phyloP scores from a whole-genome alignment of 768 basidiomycete species.

The Boletellus ananas region DNA sequence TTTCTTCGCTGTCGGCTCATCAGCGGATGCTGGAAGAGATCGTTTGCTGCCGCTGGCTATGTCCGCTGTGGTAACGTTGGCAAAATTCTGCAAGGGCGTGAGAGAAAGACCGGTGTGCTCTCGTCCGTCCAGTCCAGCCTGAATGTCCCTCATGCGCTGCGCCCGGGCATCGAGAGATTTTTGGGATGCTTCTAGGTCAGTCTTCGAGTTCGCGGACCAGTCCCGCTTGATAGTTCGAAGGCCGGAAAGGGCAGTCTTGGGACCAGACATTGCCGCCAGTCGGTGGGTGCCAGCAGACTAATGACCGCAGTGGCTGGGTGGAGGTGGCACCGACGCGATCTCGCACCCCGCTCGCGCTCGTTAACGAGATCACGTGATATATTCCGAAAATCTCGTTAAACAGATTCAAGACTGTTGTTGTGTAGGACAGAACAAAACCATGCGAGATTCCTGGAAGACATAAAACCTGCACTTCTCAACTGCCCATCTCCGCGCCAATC shows the following conservation, averaged over 20 bases:
- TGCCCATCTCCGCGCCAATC: slow-evolving; percentile 56
- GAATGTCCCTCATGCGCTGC: slow-evolving; percentile 53
- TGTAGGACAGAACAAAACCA: slow-evolving; percentile 37
- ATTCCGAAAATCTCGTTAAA: neutral
- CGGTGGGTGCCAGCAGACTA: neutral
- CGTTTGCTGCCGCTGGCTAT: slow-evolving; percentile 34
- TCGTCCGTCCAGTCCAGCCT: slow-evolving; percentile 50
- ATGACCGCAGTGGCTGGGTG: neutral
- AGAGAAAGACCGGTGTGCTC: slow-evolving; percentile 22
- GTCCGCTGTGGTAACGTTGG: slow-evolving; percentile 14
- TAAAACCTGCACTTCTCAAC: slow-evolving; percentile 40
- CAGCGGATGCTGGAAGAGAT: slow-evolving; percentile 18
- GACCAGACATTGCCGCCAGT: slow-evolving; percentile 26
- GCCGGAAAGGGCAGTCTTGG: slow-evolving; percentile 49
- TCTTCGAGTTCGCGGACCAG: slow-evolving; percentile 50
- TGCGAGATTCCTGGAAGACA: slow-evolving; percentile 26
- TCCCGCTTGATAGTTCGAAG: slow-evolving; percentile 59
- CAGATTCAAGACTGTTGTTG: neutral
- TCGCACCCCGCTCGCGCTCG: neutral
- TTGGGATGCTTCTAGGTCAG: slow-evolving; percentile 16
- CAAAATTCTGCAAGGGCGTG: slow-evolving; percentile 9
- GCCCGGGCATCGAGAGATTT: slow-evolving; percentile 24
- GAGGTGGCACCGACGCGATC: neutral
- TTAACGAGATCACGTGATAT: slow-evolving; percentile 22
- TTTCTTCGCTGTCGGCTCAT: slow-evolving; percentile 44